Evolutionary conservation across 1,284 basidiomycete species (phyloP).

Genomic region (Wallemia hederae): DNA sequence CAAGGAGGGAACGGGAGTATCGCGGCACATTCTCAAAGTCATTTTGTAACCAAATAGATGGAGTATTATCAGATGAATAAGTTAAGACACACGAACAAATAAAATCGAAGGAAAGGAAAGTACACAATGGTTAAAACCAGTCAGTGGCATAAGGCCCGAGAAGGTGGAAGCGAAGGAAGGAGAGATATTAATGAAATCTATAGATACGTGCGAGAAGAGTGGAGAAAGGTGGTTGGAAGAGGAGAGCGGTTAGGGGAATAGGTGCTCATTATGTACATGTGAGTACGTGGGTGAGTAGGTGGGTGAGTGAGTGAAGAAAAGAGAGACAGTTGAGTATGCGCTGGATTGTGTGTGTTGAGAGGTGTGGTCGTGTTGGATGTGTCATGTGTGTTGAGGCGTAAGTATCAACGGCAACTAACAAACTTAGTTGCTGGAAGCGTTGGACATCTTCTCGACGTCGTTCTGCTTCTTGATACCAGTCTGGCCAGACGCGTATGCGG

Average conservation of each 20-base stretch:
- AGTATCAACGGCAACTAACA: too few species aligned
- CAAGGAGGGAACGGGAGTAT: constrained; percentile 4
- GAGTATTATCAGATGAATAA: too few species aligned
- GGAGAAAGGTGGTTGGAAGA: too few species aligned
- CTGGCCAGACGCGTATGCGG: background rate
- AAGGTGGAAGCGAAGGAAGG: background rate
- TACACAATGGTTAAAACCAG: too few species aligned
- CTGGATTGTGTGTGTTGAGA: background rate
- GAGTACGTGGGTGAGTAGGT: constrained; percentile 64
- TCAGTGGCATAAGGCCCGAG: background rate
- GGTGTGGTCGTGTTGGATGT: background rate
- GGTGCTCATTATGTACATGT: constrained; percentile 55
- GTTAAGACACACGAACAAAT: background rate
- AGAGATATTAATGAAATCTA: constrained; percentile 24
- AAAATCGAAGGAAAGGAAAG: background rate
- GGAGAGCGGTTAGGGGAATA: too few species aligned
- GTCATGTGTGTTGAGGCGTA: too few species aligned
- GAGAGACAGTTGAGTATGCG: background rate
- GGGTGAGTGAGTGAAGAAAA: constrained; percentile 16
- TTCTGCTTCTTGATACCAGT: background rate
- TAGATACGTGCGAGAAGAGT: constrained; percentile 17
- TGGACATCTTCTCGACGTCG: background rate
- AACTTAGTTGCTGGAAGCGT: background rate
- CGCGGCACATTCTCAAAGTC: constrained; percentile 6
- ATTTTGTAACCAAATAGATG: background rate